A percentile compares a stretch with the other conserved stretches of the same genome.
phyloP scores from a whole-genome alignment of 495 filamentous ascomycete species.

The Penicillium chermesinum region DNA sequence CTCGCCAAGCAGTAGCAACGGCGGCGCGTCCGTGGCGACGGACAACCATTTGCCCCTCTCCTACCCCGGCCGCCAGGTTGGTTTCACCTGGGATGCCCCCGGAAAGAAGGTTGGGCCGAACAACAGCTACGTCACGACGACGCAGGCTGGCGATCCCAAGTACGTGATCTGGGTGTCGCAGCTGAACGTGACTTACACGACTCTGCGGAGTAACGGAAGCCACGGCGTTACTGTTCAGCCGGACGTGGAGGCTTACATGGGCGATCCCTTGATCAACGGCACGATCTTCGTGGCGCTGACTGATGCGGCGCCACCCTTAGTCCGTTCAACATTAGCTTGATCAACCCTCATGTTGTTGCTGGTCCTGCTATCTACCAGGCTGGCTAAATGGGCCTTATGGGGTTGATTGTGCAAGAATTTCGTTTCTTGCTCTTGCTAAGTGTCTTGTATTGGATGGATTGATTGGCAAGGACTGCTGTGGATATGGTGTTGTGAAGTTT shows the following conservation, averaged over 20 bases:
- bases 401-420: too few species aligned
- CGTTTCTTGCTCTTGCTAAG: too few species aligned
- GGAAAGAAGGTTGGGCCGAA: constrained; percentile 73
- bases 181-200: constrained; percentile 79
- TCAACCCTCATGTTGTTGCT: constrained; percentile 76
- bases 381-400: constrained; percentile 64
- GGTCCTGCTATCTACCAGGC: constrained; percentile 72
- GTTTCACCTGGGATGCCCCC: constrained; percentile 66
- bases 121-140: constrained; percentile 68
- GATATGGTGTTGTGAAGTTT: too few species aligned
- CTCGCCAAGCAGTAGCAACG: constrained; percentile 34
- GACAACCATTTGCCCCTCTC: constrained; percentile 66
- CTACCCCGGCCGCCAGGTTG: constrained; percentile 68
- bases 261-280: constrained; percentile 67
- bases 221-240: constrained; percentile 69
- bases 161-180: constrained; percentile 80
- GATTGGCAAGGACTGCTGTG: too few species aligned
- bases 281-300: constrained; percentile 79
- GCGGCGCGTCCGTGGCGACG: constrained; percentile 51
- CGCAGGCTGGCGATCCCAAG: constrained; percentile 49
- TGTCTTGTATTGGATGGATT: too few species aligned
- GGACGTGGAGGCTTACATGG: constrained; percentile 50
- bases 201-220: constrained; percentile 49
- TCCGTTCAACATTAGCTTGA: constrained; percentile 66
- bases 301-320: constrained; percentile 60